Evolutionary conservation across 306 rosid species (phyloP).

Genomic region (Morella rubra): DNA sequence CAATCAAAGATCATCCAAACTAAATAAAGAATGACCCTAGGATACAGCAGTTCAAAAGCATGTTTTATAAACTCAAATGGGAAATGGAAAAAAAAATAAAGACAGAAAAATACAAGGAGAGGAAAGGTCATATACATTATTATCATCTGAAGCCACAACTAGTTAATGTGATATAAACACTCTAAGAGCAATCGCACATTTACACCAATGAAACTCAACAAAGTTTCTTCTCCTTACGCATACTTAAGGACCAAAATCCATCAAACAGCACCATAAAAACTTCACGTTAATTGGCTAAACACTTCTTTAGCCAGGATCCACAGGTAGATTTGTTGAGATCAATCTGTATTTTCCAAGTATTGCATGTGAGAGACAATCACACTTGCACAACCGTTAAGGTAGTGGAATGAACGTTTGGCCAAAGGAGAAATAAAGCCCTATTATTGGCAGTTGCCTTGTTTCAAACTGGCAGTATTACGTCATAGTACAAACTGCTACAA

Average conservation of each 20-base stretch:
- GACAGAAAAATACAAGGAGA: neutral
- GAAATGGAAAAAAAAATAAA: neutral
- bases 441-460: neutral
- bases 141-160: neutral
- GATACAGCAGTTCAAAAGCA: neutral
- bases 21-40: neutral
- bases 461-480: conserved; percentile 14
- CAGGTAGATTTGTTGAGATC: conserved; percentile 17
- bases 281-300: neutral
- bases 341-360: neutral
- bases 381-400: neutral
- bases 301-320: neutral
- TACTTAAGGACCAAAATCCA: conserved; percentile 5
- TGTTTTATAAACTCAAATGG: neutral
- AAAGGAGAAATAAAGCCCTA: neutral
- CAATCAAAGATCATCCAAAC: neutral
- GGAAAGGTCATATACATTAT: neutral
- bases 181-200: neutral
- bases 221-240: conserved; percentile 8
- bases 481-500: neutral
- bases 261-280: conserved; percentile 4
- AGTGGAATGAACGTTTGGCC: neutral
- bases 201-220: neutral
- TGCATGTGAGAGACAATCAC: neutral
- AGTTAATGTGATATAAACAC: conserved; percentile 6